Percentiles rank a stretch among this genome's conserved stretches.
phyloP scores from a whole-genome alignment of 257 asterid species.

The Capsicum chinense region DNA sequence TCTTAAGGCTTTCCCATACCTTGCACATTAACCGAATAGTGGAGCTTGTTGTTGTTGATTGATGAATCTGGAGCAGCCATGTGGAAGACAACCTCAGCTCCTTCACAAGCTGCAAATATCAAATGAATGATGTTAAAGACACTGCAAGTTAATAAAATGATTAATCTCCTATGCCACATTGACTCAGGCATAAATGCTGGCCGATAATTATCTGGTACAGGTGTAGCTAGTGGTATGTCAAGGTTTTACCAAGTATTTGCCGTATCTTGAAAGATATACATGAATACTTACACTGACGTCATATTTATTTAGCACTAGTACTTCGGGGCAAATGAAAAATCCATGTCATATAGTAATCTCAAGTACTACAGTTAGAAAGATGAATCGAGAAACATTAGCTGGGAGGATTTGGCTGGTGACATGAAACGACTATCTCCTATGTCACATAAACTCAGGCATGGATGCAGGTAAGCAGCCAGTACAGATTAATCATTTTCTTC shows the following conservation, averaged over 20 bases:
- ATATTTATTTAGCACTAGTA: neutral
- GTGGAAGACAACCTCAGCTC: conserved; percentile 94
- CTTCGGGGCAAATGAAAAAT: neutral
- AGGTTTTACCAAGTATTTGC: neutral
- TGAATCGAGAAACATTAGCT: neutral
- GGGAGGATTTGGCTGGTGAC: neutral
- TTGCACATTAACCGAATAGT: conserved; percentile 85
- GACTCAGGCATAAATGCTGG: neutral
- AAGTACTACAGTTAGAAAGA: neutral
- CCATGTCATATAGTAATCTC: neutral
- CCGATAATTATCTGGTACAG: neutral
- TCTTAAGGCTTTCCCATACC: conserved; percentile 42
- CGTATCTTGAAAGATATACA: neutral
- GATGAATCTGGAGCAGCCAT: conserved; percentile 99
- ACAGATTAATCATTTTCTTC: neutral
- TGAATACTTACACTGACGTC: neutral
- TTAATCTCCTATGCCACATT: neutral
- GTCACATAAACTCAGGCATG: neutral
- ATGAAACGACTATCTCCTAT: neutral
- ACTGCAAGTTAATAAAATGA: neutral
- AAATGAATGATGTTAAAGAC: conserved; percentile 9
- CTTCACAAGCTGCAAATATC: conserved; percentile 67
- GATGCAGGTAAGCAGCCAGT: neutral
- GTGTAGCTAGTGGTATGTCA: neutral
- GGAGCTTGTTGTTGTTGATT: conserved; percentile 80